Evolutionary conservation across 768 basidiomycete genomes (phyloP).

Genomic region (Leccinum uliginosum): DNA sequence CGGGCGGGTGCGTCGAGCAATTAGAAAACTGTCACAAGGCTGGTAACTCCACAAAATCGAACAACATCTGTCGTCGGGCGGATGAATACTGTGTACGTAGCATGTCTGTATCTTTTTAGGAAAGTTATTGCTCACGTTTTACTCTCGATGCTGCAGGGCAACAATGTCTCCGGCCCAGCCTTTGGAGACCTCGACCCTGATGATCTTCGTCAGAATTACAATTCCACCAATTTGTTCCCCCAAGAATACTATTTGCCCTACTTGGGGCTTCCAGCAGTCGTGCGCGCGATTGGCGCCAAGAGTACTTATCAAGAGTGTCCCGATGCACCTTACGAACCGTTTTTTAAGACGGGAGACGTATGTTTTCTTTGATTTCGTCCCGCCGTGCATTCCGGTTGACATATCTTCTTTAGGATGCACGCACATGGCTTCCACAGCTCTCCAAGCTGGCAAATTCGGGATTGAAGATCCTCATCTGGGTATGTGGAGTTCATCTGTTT

Average conservation of each 20-base stretch:
- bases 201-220: constrained; percentile 51
- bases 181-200: constrained; percentile 50
- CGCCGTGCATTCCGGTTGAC: neutral
- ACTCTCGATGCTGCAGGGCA: constrained; percentile 27
- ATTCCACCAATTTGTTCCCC: constrained; percentile 47
- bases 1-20: constrained; percentile 51
- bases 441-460: constrained; percentile 33
- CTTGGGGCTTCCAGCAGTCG: constrained; percentile 34
- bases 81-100: constrained; percentile 53
- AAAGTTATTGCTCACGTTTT: neutral
- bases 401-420: constrained; percentile 25
- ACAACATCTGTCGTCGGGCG: constrained; percentile 46
- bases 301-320: constrained; percentile 46
- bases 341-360: constrained; percentile 55
- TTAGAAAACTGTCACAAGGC: constrained; percentile 55
- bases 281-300: constrained; percentile 50
- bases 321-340: constrained; percentile 37
- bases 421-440: constrained; percentile 36
- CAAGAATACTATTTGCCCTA: constrained; percentile 52
- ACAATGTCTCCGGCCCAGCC: constrained; percentile 48
- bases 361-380: constrained; percentile 8
- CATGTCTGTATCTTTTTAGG: neutral
- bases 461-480: constrained; percentile 40
- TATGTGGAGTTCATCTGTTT: constrained; percentile 8
- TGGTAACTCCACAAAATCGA: constrained; percentile 40